Conservation (phyloP, 805 yeast genomes). For the Lachancea waltii region DNA sequence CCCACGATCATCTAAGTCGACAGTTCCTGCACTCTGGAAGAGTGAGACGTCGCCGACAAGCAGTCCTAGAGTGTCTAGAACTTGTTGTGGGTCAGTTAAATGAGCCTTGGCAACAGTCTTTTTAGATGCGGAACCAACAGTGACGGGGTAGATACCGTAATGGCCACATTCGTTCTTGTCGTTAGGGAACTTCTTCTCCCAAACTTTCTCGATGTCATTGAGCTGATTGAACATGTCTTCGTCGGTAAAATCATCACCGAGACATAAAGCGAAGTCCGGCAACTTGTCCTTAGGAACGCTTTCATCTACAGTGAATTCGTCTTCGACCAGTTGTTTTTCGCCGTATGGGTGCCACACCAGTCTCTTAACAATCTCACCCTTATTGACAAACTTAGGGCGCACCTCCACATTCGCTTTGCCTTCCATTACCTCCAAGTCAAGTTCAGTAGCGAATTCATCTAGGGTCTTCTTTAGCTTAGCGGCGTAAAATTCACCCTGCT, state of each 20-base stretch:
- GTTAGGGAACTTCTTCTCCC: conserved; percentile 32
- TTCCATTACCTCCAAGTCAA: conserved; percentile 89
- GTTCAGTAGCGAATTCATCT: conserved; percentile 52
- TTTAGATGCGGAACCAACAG: conserved; percentile 90
- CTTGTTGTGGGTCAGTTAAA: conserved; percentile 75
- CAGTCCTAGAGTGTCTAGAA: conserved; percentile 74
- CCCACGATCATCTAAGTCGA: conserved; percentile 71
- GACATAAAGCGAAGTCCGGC: conserved; percentile 82
- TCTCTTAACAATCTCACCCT: conserved; percentile 90
- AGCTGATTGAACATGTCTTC: conserved; percentile 93
- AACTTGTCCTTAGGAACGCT: conserved; percentile 37
- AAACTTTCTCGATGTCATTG: conserved; percentile 49
- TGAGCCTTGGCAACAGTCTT: conserved; percentile 81
- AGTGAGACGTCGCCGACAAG: conserved; percentile 72
- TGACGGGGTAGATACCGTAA: conserved; percentile 73
- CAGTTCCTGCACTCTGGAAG: conserved; percentile 72
- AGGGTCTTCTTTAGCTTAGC: conserved; percentile 61
- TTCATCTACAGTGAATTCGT: conserved; percentile 28
- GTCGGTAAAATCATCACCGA: conserved; percentile 95
- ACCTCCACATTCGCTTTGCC: conserved; percentile 98
- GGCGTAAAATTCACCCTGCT: conserved; percentile 83
- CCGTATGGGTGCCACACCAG: conserved; percentile 64
- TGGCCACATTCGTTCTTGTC: conserved; percentile 42
- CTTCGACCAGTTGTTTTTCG: conserved; percentile 38
- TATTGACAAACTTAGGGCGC: conserved; percentile 90